These are phyloP conservation scores for Kluyveromyces sp. DNA, from an alignment of 1,139 yeast species.

Conservation along the genomic window DNA sequence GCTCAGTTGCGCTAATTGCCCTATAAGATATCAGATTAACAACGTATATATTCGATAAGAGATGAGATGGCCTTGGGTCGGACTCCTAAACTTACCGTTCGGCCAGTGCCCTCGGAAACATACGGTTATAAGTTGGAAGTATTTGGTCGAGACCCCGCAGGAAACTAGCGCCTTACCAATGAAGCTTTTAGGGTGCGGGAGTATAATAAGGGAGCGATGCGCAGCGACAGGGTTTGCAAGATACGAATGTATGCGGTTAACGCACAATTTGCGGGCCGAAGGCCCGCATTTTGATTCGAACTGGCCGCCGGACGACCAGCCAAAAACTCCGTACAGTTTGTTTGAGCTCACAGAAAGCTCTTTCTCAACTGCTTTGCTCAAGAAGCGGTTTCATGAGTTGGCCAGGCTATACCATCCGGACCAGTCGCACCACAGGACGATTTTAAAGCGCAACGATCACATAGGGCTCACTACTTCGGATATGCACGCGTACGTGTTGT, in stretches of 20 bases:
- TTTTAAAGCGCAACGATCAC: slow-evolving; percentile 17
- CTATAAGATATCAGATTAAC: too few relatives aligned
- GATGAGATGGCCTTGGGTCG: too few relatives aligned
- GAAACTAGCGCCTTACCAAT: not conserved
- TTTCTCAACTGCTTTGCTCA: slow-evolving; percentile 34
- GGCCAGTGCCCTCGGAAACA: too few relatives aligned
- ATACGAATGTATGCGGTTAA: not conserved
- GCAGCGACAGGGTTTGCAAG: not conserved
- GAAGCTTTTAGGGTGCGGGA: not conserved
- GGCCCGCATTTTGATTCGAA: slow-evolving; percentile 5
- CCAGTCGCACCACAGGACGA: slow-evolving; percentile 34
- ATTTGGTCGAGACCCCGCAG: too few relatives aligned
- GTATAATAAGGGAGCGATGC: not conserved
- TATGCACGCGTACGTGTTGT: slow-evolving; percentile 18
- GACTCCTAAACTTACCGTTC: too few relatives aligned
- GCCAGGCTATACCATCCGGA: slow-evolving; percentile 91
- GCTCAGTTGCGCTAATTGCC: too few relatives aligned
- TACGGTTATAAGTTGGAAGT: too few relatives aligned
- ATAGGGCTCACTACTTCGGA: slow-evolving; percentile 12
- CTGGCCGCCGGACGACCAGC: slow-evolving; percentile 6
- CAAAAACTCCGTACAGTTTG: slow-evolving; percentile 6
- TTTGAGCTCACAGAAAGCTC: slow-evolving; percentile 3
- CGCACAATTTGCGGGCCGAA: not conserved
- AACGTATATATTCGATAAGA: too few relatives aligned
- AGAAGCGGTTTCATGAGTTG: slow-evolving; percentile 50